A percentile compares a stretch with the other conserved stretches of the same genome.
Conservation (phyloP, 2,329 filamentous ascomycete genomes). For the Diaporthe humulicola region DNA sequence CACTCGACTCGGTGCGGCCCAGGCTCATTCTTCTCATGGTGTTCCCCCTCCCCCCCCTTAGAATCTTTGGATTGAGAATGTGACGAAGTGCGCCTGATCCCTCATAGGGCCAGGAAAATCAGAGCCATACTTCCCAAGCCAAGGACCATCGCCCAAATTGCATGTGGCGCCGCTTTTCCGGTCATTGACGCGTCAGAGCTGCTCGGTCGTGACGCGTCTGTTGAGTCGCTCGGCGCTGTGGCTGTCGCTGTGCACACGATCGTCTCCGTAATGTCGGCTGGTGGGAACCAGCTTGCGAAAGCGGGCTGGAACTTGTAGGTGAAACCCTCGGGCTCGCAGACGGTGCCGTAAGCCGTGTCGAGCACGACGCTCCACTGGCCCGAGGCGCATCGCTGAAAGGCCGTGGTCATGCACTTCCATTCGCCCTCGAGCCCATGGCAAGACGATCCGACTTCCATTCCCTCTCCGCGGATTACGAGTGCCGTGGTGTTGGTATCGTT, state of each 20-base stretch:
- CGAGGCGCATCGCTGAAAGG: constrained; percentile 64
- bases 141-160: neutral
- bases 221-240: neutral
- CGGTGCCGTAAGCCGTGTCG: constrained; percentile 58
- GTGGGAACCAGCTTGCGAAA: constrained; percentile 19
- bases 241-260: neutral
- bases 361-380: constrained; percentile 62
- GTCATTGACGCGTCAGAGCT: neutral
- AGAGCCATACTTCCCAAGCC: neutral
- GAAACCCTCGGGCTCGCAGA: constrained; percentile 48
- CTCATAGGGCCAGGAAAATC: neutral
- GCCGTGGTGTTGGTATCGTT: neutral
- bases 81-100: accelerated
- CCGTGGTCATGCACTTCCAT: constrained; percentile 66
- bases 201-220: neutral
- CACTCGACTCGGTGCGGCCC: neutral
- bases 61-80: too few species aligned
- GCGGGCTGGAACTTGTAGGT: constrained; percentile 22
- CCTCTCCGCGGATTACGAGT: neutral
- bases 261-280: constrained; percentile 8
- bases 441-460: constrained; percentile 52
- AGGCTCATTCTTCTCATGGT: neutral
- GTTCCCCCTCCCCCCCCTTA: neutral
- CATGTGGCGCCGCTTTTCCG: neutral
- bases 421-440: constrained; percentile 62